Base-by-base conservation (phyloP, 352 stramenopile genomes). In the Pythium volutum region DNA sequence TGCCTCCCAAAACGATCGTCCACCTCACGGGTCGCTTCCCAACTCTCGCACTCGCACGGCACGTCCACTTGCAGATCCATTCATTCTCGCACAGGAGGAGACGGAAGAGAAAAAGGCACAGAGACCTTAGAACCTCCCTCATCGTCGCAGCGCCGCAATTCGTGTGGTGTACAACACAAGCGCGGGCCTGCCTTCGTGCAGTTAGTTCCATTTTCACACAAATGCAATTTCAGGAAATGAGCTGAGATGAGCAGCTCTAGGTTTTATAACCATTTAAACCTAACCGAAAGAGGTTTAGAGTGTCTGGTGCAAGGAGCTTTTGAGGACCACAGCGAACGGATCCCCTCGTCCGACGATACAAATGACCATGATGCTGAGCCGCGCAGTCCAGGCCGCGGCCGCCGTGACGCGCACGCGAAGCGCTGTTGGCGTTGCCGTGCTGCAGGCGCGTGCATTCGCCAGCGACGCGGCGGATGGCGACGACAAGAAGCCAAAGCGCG, bases 401-500 rank as follows among this genome's bases (percentile, higher is more conserved):
- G n/a, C 41, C 7, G 38, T 54, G 42, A 22, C 55, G 38, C 47
- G 57, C 20, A 46, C 34, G 57, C 42, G 57, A 49, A 43, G 49
- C 59, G 43, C 22, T 45, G 31, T 45, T 2, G 47, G 39, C n/a
- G 33, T 49, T 33, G 59, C 16, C 9, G 15, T n/a, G n/a, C 22
- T 55, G 33, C 34, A 43, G 31, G n/a, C 49, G 48, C 59, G 59
- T 31, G 39, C 59, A 3, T 54, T 66, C 31, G 48, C 46, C 51
- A 67, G 12, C 42, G 54, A 66, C 39, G 33, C 55, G 23, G 11
- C 20, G 38, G 39, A 59, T 26, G 53, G 10, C 29, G 39, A 27
- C 29, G 50, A 39, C 55, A 75, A 59, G 59, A 64, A 71, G 34
- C 73, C 55, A 60, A 55, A 75, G 34, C 39, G 31, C 14, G 31